Evolutionary conservation across 1,284 basidiomycete genomes (phyloP), one percentile per base, ranked within the genome.

Genomic region (Boletellus sp.): DNA sequence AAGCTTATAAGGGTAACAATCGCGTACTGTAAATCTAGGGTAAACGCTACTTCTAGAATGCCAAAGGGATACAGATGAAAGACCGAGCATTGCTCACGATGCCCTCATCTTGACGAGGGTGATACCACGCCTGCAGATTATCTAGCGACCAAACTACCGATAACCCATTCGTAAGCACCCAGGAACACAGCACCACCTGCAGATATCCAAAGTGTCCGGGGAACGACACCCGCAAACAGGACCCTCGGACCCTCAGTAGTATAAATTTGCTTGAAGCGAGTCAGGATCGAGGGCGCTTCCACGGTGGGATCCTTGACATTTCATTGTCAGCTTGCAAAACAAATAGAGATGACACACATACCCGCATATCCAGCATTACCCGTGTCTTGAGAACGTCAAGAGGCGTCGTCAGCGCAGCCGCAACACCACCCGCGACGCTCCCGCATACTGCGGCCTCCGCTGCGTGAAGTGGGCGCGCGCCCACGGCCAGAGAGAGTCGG

Each of bases 381-480:
- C 96, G 79, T 2, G 95, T 99, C 69, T 99, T 99, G 48, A 97
- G 79, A 3, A 99, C 96, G 60, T 99, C 96, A 16, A 99, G 72
- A 0, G 96, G 96, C 0, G 96, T 99, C 0, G 96, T 99, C 32
- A 88, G 58, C 0, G 87, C 89, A 0, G 94, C 95, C 3, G 94
- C 93, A 14, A 91, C 74, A 0, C 88, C 93, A 11, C 96, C 96
- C 0, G 96, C 90, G 34, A 96, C 72, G 59, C 87, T 91, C 3
- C 96, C 96, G 55, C 95, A 98, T 2, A 87, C 60, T 0, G 94
- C 95, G 0, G 94, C 94, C 69, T 97, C 90, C 58, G 88, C 82
- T 2, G 86, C 83, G 43, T 79, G 80, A 5, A 92, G 74, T 1
- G 76, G 78, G 59, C 83, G 73, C 46, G 77, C 63, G 22, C 74